Base-by-base conservation (phyloP, 106 monocot genomes). In the Dendrobium officinale region DNA sequence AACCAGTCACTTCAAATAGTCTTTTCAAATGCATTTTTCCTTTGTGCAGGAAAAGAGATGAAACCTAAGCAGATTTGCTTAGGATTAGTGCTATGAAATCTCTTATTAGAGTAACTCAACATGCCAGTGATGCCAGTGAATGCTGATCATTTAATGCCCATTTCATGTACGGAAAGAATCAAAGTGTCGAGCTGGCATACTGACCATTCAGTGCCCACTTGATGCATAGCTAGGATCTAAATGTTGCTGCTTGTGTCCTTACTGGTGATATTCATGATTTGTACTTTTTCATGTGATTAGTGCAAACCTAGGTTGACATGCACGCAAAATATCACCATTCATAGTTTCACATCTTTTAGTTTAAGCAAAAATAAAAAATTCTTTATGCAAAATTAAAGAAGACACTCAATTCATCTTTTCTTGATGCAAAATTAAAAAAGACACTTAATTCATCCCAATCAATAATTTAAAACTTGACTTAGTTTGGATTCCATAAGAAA, bases 201-300 rank as follows among this genome's bases (percentile, higher is more conserved):
- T 66, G 24, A 66, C 6, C 64, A 66, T 66, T 26, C 10, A 66
- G 64, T 9, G 64, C 37, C 33, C 33, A 16, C 37, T 70, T 33
- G 37, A 37, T 37, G 10, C 70, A 70, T 61, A 22, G 61, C 61
- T 61, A 22, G 22, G 22, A 61, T 22, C 61, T 61, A 61, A 22
- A 61, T 70, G 70, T 22, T 70, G 15, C 31, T 37, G 15, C 4
- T 70, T 4, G n/a, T 61, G 61, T 20, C 19, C 61, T 61, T 10
- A 61, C n/a, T 61, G 61, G 24, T 70, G 31, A 33, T 70, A 70
- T 70, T 29, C 29, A 33, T 70, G 37, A 37, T 70, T n/a, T 26
- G 16, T 70, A 33, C 70, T 70, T 37, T 70, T 68, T 15, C 70
- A 70, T 70, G 61, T 61, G n/a, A 61, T 22, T 61, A 61, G n/a